Conservation (phyloP, 2,329 filamentous ascomycete species). For the Tolypocladium sp. region DNA sequence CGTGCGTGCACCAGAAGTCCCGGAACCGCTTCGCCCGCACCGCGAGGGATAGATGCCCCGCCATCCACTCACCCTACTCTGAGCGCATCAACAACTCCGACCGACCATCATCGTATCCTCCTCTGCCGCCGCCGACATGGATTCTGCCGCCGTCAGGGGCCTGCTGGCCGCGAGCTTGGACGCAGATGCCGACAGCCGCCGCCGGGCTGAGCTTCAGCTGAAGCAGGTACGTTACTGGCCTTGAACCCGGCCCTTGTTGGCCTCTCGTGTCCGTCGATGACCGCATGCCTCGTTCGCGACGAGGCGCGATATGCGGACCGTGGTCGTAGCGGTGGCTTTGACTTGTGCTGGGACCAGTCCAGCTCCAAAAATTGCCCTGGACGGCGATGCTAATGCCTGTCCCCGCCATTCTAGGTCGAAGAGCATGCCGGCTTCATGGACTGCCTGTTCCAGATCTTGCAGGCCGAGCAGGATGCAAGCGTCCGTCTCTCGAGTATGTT, state of each 20-base stretch:
- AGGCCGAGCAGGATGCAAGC: slow-evolving; percentile 75
- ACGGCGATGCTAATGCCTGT: not conserved
- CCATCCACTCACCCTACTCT: slow-evolving; percentile 2
- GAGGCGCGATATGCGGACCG: not conserved
- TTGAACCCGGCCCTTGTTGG: not conserved
- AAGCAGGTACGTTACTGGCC: slow-evolving; percentile 55
- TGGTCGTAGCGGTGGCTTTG: not conserved
- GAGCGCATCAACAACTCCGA: slow-evolving; percentile 2
- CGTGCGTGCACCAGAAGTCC: not conserved
- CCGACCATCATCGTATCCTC: not conserved
- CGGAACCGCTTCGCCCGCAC: not conserved
- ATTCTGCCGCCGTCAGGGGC: slow-evolving; percentile 64
- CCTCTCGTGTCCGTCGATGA: not conserved
- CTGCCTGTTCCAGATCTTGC: slow-evolving; percentile 81
- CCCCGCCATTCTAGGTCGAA: slow-evolving; percentile 58
- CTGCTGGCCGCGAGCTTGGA: slow-evolving; percentile 71
- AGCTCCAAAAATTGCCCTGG: not conserved
- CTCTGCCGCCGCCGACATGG: slow-evolving; percentile 42
- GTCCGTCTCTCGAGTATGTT: slow-evolving; percentile 80
- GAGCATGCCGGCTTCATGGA: slow-evolving; percentile 83
- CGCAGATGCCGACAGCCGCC: slow-evolving; percentile 63
- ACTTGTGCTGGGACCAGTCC: not conserved
- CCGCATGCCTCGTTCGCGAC: not conserved
- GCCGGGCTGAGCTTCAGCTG: slow-evolving; percentile 70
- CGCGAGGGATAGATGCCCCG: slow-evolving; percentile 3